Evolutionary conservation across 2,329 filamentous ascomycete genomes (phyloP), one percentile per base, ranked within the genome.

Genomic region (Botrytis elliptica): DNA sequence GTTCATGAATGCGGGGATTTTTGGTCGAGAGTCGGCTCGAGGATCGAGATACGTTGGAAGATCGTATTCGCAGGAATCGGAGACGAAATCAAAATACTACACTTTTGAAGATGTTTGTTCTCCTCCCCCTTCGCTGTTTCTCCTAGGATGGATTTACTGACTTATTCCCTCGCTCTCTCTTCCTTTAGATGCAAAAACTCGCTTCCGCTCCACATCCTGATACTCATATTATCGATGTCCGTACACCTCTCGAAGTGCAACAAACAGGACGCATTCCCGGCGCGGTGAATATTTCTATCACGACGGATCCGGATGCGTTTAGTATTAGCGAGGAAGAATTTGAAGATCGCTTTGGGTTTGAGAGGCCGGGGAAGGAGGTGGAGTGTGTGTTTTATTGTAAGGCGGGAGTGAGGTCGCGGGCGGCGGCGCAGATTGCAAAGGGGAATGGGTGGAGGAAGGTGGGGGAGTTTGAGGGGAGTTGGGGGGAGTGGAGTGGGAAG

Each of bases 331-430:
- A 87, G 0, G 92, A 93, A 20, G 94, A 97, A 76, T 98, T 98
- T 80, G 88, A 92, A 80, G 93, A 94, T 75, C 85, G 91, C 25
- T 95, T 94, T 82, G 95, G 94, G 6, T 97, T 92, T 80, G 84
- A 86, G 74, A 92, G 93, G 75, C 95, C 91, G 0, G 79, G 79
- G 3, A 85, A 84, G 74, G 85, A 88, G 63, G 81, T 83, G 46
- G 85, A 88, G 76, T 82, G 97, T 22, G 87, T 98, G 6, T 96
- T 98, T 80, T 98, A 97, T 83, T 99, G 96, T 84, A 97, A 94
- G 84, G 91, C 95, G 0, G 96, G 96, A 3, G 93, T 98, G 76
- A 87, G 96, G 81, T 94, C 93, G 78, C 85, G 87, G 64, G 89
- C 92, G 0, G 95, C 95, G 10, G 94, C 94, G 10, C 86, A 88